Evolutionary conservation across 768 basidiomycete species (phyloP).

Genomic region (Hydnum rufescens): DNA sequence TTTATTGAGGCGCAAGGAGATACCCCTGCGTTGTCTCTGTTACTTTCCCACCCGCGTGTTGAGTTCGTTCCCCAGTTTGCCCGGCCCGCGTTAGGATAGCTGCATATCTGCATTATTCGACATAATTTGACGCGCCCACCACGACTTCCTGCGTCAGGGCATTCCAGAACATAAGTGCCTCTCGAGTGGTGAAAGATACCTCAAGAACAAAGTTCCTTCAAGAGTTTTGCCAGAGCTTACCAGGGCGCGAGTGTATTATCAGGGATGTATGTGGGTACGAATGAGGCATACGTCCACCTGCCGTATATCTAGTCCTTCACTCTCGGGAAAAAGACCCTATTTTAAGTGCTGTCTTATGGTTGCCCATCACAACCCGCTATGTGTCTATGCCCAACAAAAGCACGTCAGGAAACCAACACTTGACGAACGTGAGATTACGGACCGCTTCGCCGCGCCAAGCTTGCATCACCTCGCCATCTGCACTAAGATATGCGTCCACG

Average conservation of each 20-base stretch:
- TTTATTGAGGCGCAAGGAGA: too few relatives aligned
- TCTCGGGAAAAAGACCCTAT: slow-evolving; percentile 80
- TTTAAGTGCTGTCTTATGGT: slow-evolving; percentile 86
- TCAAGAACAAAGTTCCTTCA: slow-evolving; percentile 54
- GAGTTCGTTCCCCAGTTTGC: slow-evolving; percentile 76
- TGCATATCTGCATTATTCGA: slow-evolving; percentile 85
- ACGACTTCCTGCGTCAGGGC: slow-evolving; percentile 67
- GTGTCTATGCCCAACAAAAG: slow-evolving; percentile 36
- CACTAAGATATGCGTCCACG: slow-evolving; percentile 85
- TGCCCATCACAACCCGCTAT: slow-evolving; percentile 96
- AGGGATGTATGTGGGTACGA: not conserved
- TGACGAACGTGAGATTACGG: not conserved
- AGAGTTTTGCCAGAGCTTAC: slow-evolving; percentile 73
- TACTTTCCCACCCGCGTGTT: too few relatives aligned
- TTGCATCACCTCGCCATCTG: slow-evolving; percentile 66
- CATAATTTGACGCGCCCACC: slow-evolving; percentile 74
- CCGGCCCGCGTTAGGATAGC: slow-evolving; percentile 77
- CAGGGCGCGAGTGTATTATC: slow-evolving; percentile 20
- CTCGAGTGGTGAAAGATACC: slow-evolving; percentile 82
- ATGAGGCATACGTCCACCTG: slow-evolving; percentile 68
- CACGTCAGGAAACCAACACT: too few relatives aligned
- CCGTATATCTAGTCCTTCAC: slow-evolving; percentile 88
- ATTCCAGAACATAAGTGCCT: slow-evolving; percentile 79
- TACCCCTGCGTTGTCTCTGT: too few relatives aligned
- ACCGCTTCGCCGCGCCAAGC: slow-evolving; percentile 91